Conservation (phyloP, 2,329 filamentous ascomycete genomes). For the Xylaria sp. region DNA sequence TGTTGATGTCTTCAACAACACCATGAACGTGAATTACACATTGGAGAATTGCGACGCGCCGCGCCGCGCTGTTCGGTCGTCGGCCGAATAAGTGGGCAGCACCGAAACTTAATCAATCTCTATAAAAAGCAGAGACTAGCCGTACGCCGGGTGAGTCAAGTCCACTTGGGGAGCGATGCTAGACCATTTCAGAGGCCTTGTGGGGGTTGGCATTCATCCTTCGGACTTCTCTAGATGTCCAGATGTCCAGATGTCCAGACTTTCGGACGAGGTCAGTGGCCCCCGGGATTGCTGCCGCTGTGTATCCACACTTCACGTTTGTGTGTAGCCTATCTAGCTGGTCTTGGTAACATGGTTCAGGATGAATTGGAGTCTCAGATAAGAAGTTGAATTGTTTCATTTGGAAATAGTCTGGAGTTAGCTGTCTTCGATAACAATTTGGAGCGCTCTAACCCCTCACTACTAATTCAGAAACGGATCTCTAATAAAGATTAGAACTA, state of each 20-base stretch:
- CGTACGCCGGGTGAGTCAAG: conserved; percentile 8
- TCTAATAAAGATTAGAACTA: no score
- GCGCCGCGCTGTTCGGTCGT: neutral
- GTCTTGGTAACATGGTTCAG: neutral
- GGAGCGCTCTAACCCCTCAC: no score
- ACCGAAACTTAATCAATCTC: neutral
- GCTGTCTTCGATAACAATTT: neutral
- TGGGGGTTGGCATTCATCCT: neutral
- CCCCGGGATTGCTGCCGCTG: neutral
- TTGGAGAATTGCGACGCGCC: neutral
- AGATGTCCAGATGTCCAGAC: neutral
- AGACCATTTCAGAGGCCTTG: conserved; percentile 1
- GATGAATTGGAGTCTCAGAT: neutral
- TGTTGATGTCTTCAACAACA: neutral
- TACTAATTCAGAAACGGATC: no score
- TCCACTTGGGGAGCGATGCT: neutral
- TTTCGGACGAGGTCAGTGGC: neutral
- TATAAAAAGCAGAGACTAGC: conserved; percentile 2
- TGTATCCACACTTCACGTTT: neutral
- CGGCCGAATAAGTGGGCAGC: conserved; percentile 1
- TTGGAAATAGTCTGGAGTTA: neutral
- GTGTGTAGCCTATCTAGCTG: neutral
- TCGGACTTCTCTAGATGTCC: conserved; percentile 26
- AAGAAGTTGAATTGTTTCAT: neutral
- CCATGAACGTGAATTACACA: neutral